phyloP scores from a whole-genome alignment of 768 basidiomycete species.

The Kwoniella dendrophila region DNA sequence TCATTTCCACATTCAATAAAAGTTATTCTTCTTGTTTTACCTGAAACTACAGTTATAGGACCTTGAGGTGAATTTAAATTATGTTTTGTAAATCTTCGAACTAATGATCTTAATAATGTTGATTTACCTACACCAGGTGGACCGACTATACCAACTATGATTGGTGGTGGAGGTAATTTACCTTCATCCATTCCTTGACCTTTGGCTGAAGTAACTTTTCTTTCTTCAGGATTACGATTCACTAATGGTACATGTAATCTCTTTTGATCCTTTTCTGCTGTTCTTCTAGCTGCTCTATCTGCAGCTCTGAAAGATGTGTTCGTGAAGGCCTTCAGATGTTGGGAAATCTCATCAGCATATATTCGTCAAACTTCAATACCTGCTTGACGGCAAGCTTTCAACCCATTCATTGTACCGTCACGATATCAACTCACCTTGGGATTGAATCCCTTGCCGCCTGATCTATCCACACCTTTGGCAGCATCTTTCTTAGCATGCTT shows the following conservation, averaged over 20 bases:
- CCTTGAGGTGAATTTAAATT: constrained; percentile 85
- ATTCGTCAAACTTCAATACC: too few relatives aligned
- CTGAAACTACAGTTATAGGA: constrained; percentile 90
- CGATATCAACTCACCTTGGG: constrained; percentile 71
- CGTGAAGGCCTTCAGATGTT: constrained; percentile 72
- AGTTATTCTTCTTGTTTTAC: constrained; percentile 89
- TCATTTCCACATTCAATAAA: constrained; percentile 98
- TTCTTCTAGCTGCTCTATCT: constrained; percentile 83
- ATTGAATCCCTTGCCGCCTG: constrained; percentile 77
- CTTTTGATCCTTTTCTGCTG: constrained; percentile 90
- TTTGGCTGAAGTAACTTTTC: constrained; percentile 52
- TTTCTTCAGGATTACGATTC: constrained; percentile 75
- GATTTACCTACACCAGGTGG: constrained; percentile 95
- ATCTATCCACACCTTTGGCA: constrained; percentile 66
- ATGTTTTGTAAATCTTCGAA: constrained; percentile 91
- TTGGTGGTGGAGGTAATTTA: constrained; percentile 86
- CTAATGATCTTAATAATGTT: constrained; percentile 85
- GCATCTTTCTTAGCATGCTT: constrained; percentile 75
- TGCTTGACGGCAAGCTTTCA: too few relatives aligned
- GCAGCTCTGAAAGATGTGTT: constrained; percentile 86
- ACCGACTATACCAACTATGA: constrained; percentile 91
- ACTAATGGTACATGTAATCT: constrained; percentile 94
- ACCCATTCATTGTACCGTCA: too few relatives aligned
- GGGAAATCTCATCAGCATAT: not conserved
- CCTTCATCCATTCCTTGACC: constrained; percentile 56